Percentiles rank a stretch among this genome's conserved stretches.
phyloP scores from a whole-genome alignment of 2,329 filamentous ascomycete species.

The Didymellaceae sp. region DNA sequence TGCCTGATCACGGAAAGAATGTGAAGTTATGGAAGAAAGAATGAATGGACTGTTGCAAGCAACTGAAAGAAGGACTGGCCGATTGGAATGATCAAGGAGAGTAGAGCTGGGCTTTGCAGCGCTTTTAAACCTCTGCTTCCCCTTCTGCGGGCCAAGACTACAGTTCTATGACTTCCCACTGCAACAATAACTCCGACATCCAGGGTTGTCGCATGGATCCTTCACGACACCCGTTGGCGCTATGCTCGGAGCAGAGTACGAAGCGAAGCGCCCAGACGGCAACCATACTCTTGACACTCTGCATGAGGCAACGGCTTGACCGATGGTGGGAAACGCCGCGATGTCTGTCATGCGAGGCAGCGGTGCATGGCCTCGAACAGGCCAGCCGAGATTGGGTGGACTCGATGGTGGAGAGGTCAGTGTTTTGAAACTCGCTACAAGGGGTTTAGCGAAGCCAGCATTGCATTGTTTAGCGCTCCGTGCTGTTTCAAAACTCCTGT shows the following conservation, averaged over 20 bases:
- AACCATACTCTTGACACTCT: constrained; percentile 23
- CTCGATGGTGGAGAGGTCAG: constrained; percentile 26
- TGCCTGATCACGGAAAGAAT: constrained; percentile 36
- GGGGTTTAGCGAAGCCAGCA: constrained; percentile 23
- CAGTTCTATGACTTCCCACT: constrained; percentile 5
- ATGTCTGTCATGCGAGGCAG: constrained; percentile 23
- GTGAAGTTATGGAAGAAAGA: constrained; percentile 24
- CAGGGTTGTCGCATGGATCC: constrained; percentile 27
- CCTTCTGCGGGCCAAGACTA: constrained; percentile 6
- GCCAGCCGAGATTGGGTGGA: constrained; percentile 30
- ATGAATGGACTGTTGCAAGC: constrained; percentile 27
- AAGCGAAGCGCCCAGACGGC: constrained; percentile 20
- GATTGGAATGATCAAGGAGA: constrained; percentile 23
- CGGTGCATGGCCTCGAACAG: constrained; percentile 14
- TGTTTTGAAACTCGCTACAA: constrained; percentile 31
- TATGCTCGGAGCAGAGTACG: constrained; percentile 8
- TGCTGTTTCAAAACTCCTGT: constrained; percentile 33
- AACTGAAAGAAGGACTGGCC: constrained; percentile 32
- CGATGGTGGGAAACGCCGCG: constrained; percentile 9
- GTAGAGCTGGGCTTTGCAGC: constrained; percentile 6
- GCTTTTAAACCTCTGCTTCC: constrained; percentile 16
- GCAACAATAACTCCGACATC: constrained; percentile 26
- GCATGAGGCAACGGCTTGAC: constrained; percentile 21
- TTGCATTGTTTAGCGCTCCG: constrained; percentile 22
- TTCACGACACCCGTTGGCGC: constrained; percentile 26